Conservation (phyloP, 441 rosid species). For the Arabidopsis hybrid region DNA sequence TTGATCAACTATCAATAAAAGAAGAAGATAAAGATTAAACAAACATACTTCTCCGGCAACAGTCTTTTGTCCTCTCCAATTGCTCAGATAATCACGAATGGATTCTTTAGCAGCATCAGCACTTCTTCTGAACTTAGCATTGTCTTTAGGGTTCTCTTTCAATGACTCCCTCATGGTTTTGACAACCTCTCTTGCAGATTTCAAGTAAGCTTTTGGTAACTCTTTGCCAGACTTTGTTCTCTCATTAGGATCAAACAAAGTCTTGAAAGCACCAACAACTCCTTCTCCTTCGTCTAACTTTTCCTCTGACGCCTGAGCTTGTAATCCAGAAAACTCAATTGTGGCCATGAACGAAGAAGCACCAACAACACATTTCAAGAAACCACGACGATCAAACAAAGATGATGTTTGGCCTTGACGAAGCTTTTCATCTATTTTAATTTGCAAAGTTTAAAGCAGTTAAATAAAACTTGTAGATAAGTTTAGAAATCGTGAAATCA, state of each 20-base stretch:
- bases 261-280: slow-evolving; percentile 65
- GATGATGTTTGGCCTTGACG: slow-evolving; percentile 38
- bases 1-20: not conserved
- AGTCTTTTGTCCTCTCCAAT: slow-evolving; percentile 72
- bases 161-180: slow-evolving; percentile 78
- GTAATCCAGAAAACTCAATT: slow-evolving; percentile 46
- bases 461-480: not conserved
- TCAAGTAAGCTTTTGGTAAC: slow-evolving; percentile 86
- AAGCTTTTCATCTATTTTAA: slow-evolving; percentile 51
- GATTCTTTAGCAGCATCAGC: slow-evolving; percentile 94
- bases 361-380: slow-evolving; percentile 42
- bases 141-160: slow-evolving; percentile 76
- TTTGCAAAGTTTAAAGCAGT: not conserved
- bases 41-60: slow-evolving; percentile 56
- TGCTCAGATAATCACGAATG: slow-evolving; percentile 74
- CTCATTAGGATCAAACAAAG: slow-evolving; percentile 82
- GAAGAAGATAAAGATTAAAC: no score
- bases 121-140: slow-evolving; percentile 69
- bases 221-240: slow-evolving; percentile 74
- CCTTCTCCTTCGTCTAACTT: slow-evolving; percentile 51
- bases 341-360: slow-evolving; percentile 48
- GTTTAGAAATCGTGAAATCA: not conserved
- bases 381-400: slow-evolving; percentile 54
- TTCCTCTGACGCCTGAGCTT: slow-evolving; percentile 63
- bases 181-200: slow-evolving; percentile 81